Conservation (phyloP, 495 filamentous ascomycete species). For the Pseudomonodictys pantanalensis region DNA sequence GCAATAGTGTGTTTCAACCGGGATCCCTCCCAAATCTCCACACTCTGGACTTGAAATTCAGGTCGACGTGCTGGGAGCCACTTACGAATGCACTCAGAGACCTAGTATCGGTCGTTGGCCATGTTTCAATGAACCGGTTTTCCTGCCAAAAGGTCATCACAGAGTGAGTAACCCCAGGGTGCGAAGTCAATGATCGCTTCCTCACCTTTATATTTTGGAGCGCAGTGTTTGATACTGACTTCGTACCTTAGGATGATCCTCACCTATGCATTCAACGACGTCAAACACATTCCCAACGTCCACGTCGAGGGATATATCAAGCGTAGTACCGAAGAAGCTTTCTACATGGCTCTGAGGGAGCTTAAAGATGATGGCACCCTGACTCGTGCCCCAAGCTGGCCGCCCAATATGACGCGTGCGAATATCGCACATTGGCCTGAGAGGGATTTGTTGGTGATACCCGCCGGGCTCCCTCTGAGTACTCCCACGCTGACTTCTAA, state of each 20-base stretch:
- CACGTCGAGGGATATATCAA: neutral
- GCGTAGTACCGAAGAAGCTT: neutral
- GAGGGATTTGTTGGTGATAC: neutral
- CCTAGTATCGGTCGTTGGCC: neutral
- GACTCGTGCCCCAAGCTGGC: too few species aligned
- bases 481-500: too few species aligned
- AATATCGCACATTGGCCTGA: neutral
- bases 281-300: neutral
- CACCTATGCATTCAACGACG: neutral
- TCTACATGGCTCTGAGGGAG: neutral
- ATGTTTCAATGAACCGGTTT: too few species aligned
- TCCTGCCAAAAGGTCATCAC: too few species aligned
- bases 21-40: neutral
- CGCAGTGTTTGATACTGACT: neutral
- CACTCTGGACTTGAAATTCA: neutral
- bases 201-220: too few species aligned
- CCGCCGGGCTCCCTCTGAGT: too few species aligned
- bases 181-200: too few species aligned
- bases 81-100: neutral
- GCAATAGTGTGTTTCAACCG: neutral
- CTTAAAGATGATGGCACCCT: neutral
- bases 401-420: neutral
- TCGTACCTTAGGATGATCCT: neutral
- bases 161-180: too few species aligned
- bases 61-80: neutral